Percentiles rank a stretch among this genome's conserved stretches.
Evolutionary conservation across 2,329 filamentous ascomycete species (phyloP).

Genomic region (Lanzia echinophila): DNA sequence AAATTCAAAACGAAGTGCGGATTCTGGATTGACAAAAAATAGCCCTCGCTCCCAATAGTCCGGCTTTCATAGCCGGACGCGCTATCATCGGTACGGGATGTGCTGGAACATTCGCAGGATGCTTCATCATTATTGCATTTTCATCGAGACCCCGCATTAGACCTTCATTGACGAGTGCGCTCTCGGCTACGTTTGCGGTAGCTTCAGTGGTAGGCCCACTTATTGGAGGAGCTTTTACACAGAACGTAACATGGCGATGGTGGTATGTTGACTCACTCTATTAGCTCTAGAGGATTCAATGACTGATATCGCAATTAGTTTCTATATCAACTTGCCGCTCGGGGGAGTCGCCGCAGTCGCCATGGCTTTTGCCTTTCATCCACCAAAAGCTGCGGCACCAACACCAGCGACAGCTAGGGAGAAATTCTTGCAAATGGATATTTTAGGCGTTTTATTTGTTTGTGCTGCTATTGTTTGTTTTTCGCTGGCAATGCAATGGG

Average conservation of each 20-base stretch:
- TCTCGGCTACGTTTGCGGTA: constrained; percentile 20
- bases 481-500: constrained; percentile 40
- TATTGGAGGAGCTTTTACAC: constrained; percentile 28
- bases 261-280: background rate
- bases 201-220: constrained; percentile 23
- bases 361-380: background rate
- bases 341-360: constrained; percentile 29
- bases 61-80: constrained; percentile 39
- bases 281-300: background rate
- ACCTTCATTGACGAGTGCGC: constrained; percentile 3
- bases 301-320: background rate
- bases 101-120: constrained; percentile 35
- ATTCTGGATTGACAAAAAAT: background rate
- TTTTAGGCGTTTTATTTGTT: constrained; percentile 36
- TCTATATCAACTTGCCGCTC: constrained; percentile 35
- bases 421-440: constrained; percentile 27
- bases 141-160: background rate
- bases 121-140: constrained; percentile 9
- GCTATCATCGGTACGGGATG: constrained; percentile 38
- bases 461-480: constrained; percentile 33
- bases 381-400: background rate
- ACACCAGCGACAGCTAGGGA: background rate
- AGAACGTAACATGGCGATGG: constrained; percentile 26
- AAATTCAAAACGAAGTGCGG: background rate
- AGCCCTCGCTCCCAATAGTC: constrained; percentile 22